Conservation (phyloP, 2,329 filamentous ascomycete species). For the Diaporthe longicolla region DNA sequence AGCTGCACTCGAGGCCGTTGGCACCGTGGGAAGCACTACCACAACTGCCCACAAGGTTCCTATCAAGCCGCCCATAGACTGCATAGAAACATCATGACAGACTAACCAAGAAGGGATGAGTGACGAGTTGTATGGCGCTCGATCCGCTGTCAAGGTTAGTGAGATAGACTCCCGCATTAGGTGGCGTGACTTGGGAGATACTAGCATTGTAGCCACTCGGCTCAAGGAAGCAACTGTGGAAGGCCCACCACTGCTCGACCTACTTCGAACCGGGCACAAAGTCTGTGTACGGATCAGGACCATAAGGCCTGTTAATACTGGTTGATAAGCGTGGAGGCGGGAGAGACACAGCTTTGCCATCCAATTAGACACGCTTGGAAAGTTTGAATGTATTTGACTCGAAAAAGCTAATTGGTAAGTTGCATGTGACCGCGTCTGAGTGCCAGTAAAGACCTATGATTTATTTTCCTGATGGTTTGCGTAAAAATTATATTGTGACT, state of each 20-base stretch:
- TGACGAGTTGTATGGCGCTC: background rate
- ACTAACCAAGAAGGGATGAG: background rate
- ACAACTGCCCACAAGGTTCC: background rate
- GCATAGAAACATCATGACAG: background rate
- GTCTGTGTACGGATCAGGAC: background rate
- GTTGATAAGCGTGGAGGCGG: background rate
- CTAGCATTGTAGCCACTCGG: background rate
- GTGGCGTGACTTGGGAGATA: background rate
- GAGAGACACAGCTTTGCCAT: background rate
- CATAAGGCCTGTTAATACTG: background rate
- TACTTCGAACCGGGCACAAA: conserved; percentile 1
- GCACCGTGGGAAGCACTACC: conserved; percentile 3
- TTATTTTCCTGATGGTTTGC: background rate
- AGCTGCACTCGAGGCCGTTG: background rate
- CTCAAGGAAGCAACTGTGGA: background rate
- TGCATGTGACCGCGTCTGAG: background rate
- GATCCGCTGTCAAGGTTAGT: background rate
- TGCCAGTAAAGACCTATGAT: background rate
- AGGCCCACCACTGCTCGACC: background rate
- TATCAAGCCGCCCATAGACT: background rate
- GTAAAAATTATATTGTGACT: too few relatives aligned
- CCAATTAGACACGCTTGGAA: background rate
- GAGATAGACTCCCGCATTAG: background rate
- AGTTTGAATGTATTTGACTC: background rate
- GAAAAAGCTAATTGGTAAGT: background rate